These are phyloP conservation scores for Lipomyces oligophaga DNA, from an alignment of 805 yeast genomes.

Conservation along the genomic window DNA sequence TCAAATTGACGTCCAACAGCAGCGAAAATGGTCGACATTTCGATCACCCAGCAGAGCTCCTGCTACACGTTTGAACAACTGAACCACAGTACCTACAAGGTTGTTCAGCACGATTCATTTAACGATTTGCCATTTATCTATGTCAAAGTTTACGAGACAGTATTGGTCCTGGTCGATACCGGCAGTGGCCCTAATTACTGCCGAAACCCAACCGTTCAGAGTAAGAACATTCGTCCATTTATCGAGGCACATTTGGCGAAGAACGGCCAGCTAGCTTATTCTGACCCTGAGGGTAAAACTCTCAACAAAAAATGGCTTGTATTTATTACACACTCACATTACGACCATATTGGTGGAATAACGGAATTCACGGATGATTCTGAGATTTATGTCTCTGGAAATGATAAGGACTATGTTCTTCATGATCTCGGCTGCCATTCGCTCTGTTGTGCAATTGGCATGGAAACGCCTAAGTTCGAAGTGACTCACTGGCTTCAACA, in stretches of 20 bases:
- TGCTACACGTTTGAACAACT: too few relatives aligned
- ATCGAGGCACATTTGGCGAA: conserved; percentile 17
- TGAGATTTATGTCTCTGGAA: conserved; percentile 21
- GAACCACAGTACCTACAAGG: conserved; percentile 19
- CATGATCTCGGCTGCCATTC: conserved; percentile 26
- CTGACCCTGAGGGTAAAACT: conserved; percentile 14
- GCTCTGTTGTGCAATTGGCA: conserved; percentile 25
- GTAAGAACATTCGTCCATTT: conserved; percentile 17
- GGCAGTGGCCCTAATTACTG: conserved; percentile 22
- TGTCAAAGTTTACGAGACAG: conserved; percentile 23
- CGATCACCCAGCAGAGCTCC: too few relatives aligned
- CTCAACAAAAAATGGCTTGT: conserved; percentile 24
- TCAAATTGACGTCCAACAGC: too few relatives aligned
- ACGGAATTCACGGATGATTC: conserved; percentile 22
- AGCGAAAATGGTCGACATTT: too few relatives aligned
- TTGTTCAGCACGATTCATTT: conserved; percentile 22
- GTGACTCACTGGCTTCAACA: conserved; percentile 26
- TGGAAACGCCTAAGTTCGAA: conserved; percentile 23
- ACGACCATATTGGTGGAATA: conserved; percentile 27
- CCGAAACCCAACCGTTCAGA: conserved; percentile 17
- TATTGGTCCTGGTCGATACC: conserved; percentile 21
- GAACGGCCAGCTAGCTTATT: conserved; percentile 10
- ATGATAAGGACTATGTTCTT: conserved; percentile 21
- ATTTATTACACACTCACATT: conserved; percentile 25
- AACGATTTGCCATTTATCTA: conserved; percentile 24